A percentile compares a stretch with the other conserved stretches of the same genome.
phyloP scores from a whole-genome alignment of 1,139 yeast species.

The Chernovozyma aurita region DNA sequence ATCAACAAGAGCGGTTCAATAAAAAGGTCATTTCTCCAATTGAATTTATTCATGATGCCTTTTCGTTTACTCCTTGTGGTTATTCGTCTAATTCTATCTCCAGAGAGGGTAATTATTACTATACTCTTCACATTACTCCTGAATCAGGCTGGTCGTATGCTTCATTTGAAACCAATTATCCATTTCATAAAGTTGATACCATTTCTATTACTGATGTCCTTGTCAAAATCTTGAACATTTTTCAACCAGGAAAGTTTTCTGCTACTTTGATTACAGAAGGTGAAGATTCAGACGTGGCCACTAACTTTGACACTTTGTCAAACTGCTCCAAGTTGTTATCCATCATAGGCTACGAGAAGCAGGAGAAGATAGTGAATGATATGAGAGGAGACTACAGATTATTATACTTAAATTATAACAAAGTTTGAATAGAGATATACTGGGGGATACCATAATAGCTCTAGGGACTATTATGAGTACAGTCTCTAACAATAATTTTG shows the following conservation, averaged over 20 bases:
- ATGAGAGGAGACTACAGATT: conserved; percentile 46
- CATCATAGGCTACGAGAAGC: conserved; percentile 54
- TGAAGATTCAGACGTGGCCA: conserved; percentile 9
- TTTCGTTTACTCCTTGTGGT: conserved; percentile 95
- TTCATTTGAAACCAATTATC: conserved; percentile 86
- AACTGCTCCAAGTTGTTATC: conserved; percentile 26
- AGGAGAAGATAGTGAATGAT: conserved; percentile 71
- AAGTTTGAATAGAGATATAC: conserved; percentile 7
- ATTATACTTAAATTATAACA: conserved; percentile 45
- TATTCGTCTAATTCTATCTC: conserved; percentile 81
- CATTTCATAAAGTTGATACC: conserved; percentile 36
- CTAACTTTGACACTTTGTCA: conserved; percentile 25
- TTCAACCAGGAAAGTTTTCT: conserved; percentile 75
- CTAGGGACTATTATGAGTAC: neutral
- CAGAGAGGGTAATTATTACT: conserved; percentile 57
- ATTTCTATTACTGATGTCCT: conserved; percentile 47
- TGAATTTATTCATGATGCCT: conserved; percentile 67
- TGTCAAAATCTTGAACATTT: conserved; percentile 54
- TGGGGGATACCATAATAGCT: conserved; percentile 13
- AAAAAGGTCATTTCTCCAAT: conserved; percentile 5
- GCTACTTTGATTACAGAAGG: conserved; percentile 56
- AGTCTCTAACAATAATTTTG: too few relatives aligned
- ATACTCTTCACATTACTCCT: conserved; percentile 92
- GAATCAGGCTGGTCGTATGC: conserved; percentile 95
- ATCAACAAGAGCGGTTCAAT: conserved; percentile 1